phyloP scores from a whole-genome alignment of 257 asterid species.

The Orobanche coerulescens region DNA sequence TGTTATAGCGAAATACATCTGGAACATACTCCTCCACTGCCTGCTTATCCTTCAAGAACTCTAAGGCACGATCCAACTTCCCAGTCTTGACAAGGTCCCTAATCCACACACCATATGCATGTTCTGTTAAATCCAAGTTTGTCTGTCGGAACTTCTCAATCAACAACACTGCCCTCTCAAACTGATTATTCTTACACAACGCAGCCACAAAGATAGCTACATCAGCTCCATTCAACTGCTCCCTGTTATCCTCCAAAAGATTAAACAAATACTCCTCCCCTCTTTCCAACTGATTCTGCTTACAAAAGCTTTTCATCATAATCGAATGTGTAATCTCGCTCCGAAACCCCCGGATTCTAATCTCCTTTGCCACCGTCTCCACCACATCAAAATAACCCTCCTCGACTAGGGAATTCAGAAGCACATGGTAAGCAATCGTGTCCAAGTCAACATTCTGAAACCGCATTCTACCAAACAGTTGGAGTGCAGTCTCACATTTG shows the following conservation, averaged over 20 bases:
- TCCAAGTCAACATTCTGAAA: constrained; percentile 71
- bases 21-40: constrained; percentile 55
- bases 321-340: constrained; percentile 48
- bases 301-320: constrained; percentile 50
- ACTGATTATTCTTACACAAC: constrained; percentile 51
- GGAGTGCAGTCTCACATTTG: constrained; percentile 54
- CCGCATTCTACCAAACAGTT: constrained; percentile 73
- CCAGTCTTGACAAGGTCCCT: constrained; percentile 52
- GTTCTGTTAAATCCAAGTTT: constrained; percentile 42
- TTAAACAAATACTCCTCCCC: constrained; percentile 52
- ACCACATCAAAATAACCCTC: constrained; percentile 44
- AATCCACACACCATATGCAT: constrained; percentile 56
- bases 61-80: constrained; percentile 54
- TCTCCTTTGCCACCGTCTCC: constrained; percentile 44
- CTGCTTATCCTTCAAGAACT: constrained; percentile 54
- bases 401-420: constrained; percentile 70
- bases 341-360: constrained; percentile 43
- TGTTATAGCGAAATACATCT: constrained; percentile 56
- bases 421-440: constrained; percentile 45
- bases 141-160: constrained; percentile 39
- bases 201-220: constrained; percentile 50
- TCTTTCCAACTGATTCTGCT: constrained; percentile 43
- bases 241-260: constrained; percentile 22
- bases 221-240: constrained; percentile 31
- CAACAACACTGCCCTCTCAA: constrained; percentile 46